Evolutionary conservation across 257 asterid genomes (phyloP), one percentile per base, ranked within the genome.

Genomic region (Solanum paucissectum): DNA sequence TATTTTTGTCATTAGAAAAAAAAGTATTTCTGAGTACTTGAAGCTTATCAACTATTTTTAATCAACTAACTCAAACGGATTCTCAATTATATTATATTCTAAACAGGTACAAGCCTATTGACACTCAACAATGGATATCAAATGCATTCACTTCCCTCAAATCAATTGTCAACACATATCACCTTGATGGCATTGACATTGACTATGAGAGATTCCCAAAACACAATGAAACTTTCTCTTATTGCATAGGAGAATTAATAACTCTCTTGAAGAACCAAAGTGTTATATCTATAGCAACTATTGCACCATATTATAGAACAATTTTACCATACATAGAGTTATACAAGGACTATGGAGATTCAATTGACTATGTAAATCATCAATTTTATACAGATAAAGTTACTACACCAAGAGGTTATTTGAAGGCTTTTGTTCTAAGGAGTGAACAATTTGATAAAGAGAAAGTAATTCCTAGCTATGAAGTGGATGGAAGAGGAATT

Each of bases 401-500:
- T 44, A 88, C 38, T 85, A 90, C 91, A 21, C 92, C 98, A 6
- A 55, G 18, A 73, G 90, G 87, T 4, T 95, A 89, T 36, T 73
- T 93, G 84, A 92, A 91, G 71, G 93, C 89, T 16, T 95, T 91
- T 81, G 87, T 52, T 86, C 90, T 90, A 34, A 88, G 94, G 89
- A 91, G 93, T 2, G 11, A 5, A 60, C 88, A 88, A 88, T 94
- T 95, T 33, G 93, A 76, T 1, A 42, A 18, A 86, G 91, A 87
- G 9, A 93, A 94, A 87, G 91, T 95, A 36, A 34, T 95, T 90
- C 98, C 96, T 2, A 90, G 94, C 85, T 95, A 95, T 85, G 98
- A 95, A 84, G 98, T 94, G 25, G 89, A 91, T 62, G 98, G 98
- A 66, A 94, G 98, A 69, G 98, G 98, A 74, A 92, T 95, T 85